Conservation (phyloP, 768 basidiomycete genomes). For the Calocybe cyanea region DNA sequence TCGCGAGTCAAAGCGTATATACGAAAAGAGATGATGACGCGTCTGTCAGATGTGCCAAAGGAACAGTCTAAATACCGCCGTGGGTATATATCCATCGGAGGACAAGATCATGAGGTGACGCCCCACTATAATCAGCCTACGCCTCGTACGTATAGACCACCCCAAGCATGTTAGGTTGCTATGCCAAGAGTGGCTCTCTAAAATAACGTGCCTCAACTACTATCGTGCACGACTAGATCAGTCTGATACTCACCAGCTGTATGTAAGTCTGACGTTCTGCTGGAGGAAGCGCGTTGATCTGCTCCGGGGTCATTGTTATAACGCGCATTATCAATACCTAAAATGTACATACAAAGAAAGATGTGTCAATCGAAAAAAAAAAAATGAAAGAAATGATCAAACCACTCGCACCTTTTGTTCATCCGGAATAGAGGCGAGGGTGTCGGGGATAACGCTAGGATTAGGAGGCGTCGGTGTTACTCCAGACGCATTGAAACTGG, state of each 20-base stretch:
- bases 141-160: neutral
- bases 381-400: too few species aligned
- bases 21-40: too few species aligned
- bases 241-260: slow-evolving; percentile 68
- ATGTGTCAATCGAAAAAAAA: slow-evolving; percentile 4
- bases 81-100: too few species aligned
- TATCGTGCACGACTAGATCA: neutral
- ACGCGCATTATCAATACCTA: slow-evolving; percentile 17
- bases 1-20: too few species aligned
- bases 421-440: slow-evolving; percentile 58
- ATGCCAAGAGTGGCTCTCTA: slow-evolving; percentile 39
- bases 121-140: too few species aligned
- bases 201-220: slow-evolving; percentile 1
- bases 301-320: slow-evolving; percentile 69
- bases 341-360: neutral
- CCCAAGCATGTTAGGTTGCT: slow-evolving; percentile 21
- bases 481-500: slow-evolving; percentile 17
- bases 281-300: slow-evolving; percentile 72
- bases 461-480: slow-evolving; percentile 16
- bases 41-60: too few species aligned
- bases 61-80: too few species aligned
- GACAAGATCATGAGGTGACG: too few species aligned
- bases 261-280: slow-evolving; percentile 73
- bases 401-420: slow-evolving; percentile 61
- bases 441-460: slow-evolving; percentile 35